phyloP scores from a whole-genome alignment of 257 asterid genomes.

The Osmanthus fragrans region DNA sequence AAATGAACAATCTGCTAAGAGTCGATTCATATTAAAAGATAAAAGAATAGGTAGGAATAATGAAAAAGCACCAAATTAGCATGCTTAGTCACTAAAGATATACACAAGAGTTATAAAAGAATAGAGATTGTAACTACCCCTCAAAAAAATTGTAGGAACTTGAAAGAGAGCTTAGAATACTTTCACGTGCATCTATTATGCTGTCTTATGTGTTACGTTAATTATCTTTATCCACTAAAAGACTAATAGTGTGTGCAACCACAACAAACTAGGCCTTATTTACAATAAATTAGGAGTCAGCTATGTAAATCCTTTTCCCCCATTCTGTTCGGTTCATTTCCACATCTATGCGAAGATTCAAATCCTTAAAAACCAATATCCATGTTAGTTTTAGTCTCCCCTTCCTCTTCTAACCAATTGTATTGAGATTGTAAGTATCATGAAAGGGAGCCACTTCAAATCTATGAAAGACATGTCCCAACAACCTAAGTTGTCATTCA shows the following conservation, averaged over 20 bases:
- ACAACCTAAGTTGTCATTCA: background rate
- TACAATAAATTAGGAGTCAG: background rate
- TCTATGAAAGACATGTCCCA: background rate
- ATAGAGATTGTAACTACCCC: background rate
- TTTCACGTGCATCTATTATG: background rate
- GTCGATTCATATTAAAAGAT: background rate
- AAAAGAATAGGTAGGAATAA: background rate
- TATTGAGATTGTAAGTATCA: background rate
- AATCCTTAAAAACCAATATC: background rate
- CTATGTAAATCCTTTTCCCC: background rate
- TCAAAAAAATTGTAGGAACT: background rate
- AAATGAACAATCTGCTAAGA: constrained; percentile 79
- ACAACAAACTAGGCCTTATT: background rate
- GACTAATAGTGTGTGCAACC: background rate
- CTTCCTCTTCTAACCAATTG: background rate
- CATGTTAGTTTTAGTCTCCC: background rate
- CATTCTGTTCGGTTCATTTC: background rate
- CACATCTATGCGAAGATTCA: background rate
- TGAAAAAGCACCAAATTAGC: background rate
- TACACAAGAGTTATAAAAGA: background rate
- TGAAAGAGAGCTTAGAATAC: background rate
- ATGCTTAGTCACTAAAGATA: background rate
- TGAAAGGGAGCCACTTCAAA: background rate
- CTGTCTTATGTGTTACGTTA: background rate
- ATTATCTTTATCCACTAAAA: background rate